phyloP scores from a whole-genome alignment of 1,284 basidiomycete species.

The Rhodotorula sp. region DNA sequence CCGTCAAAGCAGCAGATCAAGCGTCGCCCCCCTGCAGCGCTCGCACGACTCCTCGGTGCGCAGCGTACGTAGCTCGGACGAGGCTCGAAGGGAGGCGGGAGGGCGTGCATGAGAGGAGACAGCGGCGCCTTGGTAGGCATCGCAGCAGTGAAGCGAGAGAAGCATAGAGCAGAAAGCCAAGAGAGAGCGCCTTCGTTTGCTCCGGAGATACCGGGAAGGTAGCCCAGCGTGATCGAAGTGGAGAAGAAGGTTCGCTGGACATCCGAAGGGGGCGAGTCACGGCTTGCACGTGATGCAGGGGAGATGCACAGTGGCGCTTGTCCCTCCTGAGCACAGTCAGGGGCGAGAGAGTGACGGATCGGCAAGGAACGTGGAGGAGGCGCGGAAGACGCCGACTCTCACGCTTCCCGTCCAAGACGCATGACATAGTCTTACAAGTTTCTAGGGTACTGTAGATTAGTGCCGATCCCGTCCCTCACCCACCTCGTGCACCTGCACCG shows the following conservation, averaged over 20 bases:
- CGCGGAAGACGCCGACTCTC: no score
- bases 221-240: no score
- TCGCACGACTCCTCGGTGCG: not conserved
- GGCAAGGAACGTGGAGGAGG: no score
- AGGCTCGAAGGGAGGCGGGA: not conserved
- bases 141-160: not conserved
- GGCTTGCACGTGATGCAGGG: no score
- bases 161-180: not conserved
- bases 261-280: no score
- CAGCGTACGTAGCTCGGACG: not conserved
- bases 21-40: not conserved
- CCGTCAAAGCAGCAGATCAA: conserved; percentile 35
- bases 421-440: not conserved
- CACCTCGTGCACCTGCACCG: conserved; percentile 6
- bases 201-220: not conserved
- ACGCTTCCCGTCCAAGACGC: no score
- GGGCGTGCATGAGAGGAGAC: not conserved
- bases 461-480: not conserved
- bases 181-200: not conserved
- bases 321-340: no score
- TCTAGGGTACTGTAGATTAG: no score
- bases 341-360: no score
- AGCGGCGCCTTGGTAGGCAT: not conserved
- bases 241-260: no score
- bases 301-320: no score